A percentile compares a stretch with the other conserved stretches of the same genome.
These are phyloP conservation scores for Neoscytalidium dimidiatum DNA, from an alignment of 2,329 filamentous ascomycete species.

Conservation along the genomic window DNA sequence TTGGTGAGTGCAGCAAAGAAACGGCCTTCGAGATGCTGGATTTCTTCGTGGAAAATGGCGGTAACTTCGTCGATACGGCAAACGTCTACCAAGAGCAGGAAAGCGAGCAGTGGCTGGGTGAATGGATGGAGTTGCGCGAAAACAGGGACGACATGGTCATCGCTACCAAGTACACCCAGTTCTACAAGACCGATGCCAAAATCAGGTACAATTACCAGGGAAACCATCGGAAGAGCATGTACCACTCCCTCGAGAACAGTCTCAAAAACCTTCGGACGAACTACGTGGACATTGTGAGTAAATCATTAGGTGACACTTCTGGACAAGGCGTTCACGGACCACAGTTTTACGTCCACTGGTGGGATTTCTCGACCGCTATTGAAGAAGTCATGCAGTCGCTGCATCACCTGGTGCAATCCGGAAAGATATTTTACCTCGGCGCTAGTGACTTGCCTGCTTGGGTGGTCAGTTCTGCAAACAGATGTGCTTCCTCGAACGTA, in stretches of 20 bases:
- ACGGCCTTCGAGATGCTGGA: slow-evolving; percentile 66
- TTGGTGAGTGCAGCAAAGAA: slow-evolving; percentile 46
- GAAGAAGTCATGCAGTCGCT: slow-evolving; percentile 47
- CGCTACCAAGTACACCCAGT: slow-evolving; percentile 55
- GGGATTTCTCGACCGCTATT: slow-evolving; percentile 45
- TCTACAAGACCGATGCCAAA: slow-evolving; percentile 28
- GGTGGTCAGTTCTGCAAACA: slow-evolving; percentile 50
- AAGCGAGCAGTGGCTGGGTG: slow-evolving; percentile 52
- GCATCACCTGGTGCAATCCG: slow-evolving; percentile 35
- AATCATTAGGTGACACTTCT: neutral
- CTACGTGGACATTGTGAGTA: slow-evolving; percentile 39
- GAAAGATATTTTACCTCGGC: slow-evolving; percentile 44
- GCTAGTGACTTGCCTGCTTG: slow-evolving; percentile 42
- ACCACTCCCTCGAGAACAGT: slow-evolving; percentile 39
- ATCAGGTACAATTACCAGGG: slow-evolving; percentile 24
- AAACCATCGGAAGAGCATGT: slow-evolving; percentile 36
- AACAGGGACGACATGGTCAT: slow-evolving; percentile 55
- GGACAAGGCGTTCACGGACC: slow-evolving; percentile 18
- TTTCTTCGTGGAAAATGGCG: slow-evolving; percentile 64
- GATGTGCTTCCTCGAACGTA: slow-evolving; percentile 29
- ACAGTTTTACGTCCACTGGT: slow-evolving; percentile 43
- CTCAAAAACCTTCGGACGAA: slow-evolving; percentile 45
- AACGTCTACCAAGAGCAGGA: slow-evolving; percentile 52
- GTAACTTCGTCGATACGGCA: slow-evolving; percentile 67
- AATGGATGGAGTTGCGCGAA: slow-evolving; percentile 50